phyloP scores from a whole-genome alignment of 2,329 filamentous ascomycete species.

The Fusarium xyrophilum region DNA sequence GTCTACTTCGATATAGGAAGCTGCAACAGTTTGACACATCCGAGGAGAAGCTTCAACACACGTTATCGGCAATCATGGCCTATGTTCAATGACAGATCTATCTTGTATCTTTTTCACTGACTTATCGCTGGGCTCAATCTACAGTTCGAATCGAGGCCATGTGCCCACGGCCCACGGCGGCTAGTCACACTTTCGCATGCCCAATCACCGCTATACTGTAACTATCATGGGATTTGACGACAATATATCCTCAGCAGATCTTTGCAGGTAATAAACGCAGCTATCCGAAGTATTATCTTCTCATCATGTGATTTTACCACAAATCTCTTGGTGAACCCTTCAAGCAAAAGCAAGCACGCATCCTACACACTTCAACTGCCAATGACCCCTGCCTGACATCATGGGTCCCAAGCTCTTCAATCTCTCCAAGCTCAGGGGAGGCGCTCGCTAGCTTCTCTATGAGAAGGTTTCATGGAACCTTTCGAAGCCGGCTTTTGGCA shows the following conservation, averaged over 20 bases:
- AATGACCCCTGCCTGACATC: slow-evolving; percentile 36
- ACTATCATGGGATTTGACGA: slow-evolving; percentile 1
- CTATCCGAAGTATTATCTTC: slow-evolving; percentile 5
- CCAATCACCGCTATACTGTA: slow-evolving; percentile 11
- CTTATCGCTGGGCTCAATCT: slow-evolving; percentile 22
- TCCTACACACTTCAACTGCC: background rate
- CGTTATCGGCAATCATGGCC: slow-evolving; percentile 8
- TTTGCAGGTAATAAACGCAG: slow-evolving; percentile 1
- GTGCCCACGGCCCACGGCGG: slow-evolving; percentile 18
- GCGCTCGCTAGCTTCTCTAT: slow-evolving; percentile 19
- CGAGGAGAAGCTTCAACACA: slow-evolving; percentile 6
- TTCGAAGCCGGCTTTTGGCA: slow-evolving; percentile 13
- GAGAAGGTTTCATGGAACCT: slow-evolving; percentile 42
- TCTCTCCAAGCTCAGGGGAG: slow-evolving; percentile 33
- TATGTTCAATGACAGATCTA: background rate
- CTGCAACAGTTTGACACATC: slow-evolving; percentile 2
- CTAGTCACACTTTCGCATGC: slow-evolving; percentile 1
- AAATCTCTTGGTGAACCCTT: background rate
- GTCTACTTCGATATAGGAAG: slow-evolving; percentile 15
- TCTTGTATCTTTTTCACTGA: background rate
- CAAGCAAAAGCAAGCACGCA: slow-evolving; percentile 9
- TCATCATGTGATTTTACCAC: background rate
- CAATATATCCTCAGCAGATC: slow-evolving; percentile 8
- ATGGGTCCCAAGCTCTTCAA: slow-evolving; percentile 27
- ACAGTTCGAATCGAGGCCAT: slow-evolving; percentile 17